phyloP scores from a whole-genome alignment of 108 stramenopile genomes.

The Phaeodactylum tricornutum region DNA sequence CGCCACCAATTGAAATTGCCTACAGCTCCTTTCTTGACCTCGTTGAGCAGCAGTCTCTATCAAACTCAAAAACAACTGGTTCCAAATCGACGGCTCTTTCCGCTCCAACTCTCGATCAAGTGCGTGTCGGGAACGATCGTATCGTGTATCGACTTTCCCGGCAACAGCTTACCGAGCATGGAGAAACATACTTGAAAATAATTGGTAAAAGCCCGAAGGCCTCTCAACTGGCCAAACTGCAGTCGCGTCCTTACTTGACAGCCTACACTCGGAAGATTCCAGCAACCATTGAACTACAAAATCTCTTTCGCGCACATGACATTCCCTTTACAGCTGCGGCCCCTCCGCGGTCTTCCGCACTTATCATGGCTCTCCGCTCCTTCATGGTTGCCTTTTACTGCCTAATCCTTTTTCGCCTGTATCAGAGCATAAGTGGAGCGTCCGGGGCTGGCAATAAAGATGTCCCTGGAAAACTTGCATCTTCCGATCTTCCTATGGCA shows the following conservation, averaged over 20 bases:
- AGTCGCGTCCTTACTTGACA: constrained; percentile 12
- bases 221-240: constrained; percentile 15
- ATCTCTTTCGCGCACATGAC: constrained; percentile 28
- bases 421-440: constrained; percentile 35
- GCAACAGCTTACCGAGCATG: background rate
- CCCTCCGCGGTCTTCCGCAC: constrained; percentile 24
- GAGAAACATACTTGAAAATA: background rate
- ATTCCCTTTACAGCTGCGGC: constrained; percentile 59
- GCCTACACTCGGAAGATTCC: constrained; percentile 45
- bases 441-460: constrained; percentile 25
- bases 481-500: constrained; percentile 33
- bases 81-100: too few relatives aligned
- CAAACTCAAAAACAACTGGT: constrained; percentile 19
- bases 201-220: constrained; percentile 18
- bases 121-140: constrained; percentile 46
- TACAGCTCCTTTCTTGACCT: constrained; percentile 70
- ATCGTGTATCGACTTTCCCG: constrained; percentile 33
- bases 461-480: constrained; percentile 61
- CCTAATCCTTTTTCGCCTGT: constrained; percentile 55
- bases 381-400: constrained; percentile 45
- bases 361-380: constrained; percentile 24
- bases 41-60: constrained; percentile 19
- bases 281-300: constrained; percentile 48
- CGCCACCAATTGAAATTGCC: constrained; percentile 45
- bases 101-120: too few relatives aligned